phyloP scores from a whole-genome alignment of 164 flowering plant species.

The Malania oleifera region DNA sequence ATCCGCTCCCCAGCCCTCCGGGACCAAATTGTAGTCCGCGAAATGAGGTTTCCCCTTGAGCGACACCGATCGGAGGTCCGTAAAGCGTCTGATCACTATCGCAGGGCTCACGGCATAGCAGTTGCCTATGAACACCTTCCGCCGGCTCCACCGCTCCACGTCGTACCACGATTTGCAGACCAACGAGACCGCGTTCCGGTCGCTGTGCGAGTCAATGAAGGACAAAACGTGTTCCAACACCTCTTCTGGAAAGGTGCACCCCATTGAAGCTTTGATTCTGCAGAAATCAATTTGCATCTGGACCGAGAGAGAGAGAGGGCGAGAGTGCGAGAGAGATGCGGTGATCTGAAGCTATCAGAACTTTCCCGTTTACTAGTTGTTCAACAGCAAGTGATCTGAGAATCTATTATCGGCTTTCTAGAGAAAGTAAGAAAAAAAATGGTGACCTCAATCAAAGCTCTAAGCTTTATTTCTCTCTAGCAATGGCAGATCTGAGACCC shows the following conservation, averaged over 20 bases:
- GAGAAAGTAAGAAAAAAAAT: too few relatives aligned
- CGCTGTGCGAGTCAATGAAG: conserved; percentile 50
- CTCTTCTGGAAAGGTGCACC: neutral
- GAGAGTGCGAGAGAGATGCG: too few relatives aligned
- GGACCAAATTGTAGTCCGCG: conserved; percentile 85
- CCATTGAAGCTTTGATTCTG: too few relatives aligned
- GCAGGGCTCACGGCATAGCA: conserved; percentile 72
- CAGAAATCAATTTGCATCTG: too few relatives aligned
- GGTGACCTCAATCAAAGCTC: too few relatives aligned
- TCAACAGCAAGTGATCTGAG: too few relatives aligned
- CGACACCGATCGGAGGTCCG: conserved; percentile 54
- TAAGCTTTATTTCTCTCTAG: too few relatives aligned
- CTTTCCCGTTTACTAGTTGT: too few relatives aligned
- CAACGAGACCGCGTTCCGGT: conserved; percentile 66
- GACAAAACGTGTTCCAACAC: conserved; percentile 83
- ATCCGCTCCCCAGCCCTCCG: conserved; percentile 86
- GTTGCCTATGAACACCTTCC: conserved; percentile 66
- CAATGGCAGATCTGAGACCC: too few relatives aligned
- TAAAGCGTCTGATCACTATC: conserved; percentile 52
- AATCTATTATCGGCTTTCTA: too few relatives aligned
- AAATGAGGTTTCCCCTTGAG: conserved; percentile 96
- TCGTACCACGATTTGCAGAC: conserved; percentile 88
- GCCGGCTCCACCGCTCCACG: conserved; percentile 64
- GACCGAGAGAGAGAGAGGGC: conserved; percentile 2
- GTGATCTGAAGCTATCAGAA: too few relatives aligned